Percentiles rank a stretch among this genome's conserved stretches.
Evolutionary conservation across 2,329 filamentous ascomycete genomes (phyloP).

Genomic region (Alternaria metachromatica): DNA sequence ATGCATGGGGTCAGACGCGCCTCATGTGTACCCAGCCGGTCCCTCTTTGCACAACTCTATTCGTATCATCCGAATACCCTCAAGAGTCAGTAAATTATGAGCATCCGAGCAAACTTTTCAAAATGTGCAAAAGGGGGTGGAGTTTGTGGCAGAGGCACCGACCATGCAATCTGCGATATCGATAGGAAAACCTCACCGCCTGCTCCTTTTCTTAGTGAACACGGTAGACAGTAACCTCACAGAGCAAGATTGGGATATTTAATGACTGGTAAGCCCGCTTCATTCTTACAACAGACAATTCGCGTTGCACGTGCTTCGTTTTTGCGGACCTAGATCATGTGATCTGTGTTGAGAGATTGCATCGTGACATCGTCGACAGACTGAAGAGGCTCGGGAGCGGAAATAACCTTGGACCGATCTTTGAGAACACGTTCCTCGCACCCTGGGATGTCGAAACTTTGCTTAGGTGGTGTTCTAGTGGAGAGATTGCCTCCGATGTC

Average conservation of each 20-base stretch:
- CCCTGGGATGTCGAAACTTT: no score
- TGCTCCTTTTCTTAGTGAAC: neutral
- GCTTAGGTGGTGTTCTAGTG: no score
- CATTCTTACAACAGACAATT: neutral
- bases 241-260: neutral
- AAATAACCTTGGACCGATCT: no score
- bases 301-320: neutral
- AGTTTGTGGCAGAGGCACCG: conserved; percentile 11
- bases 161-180: conserved; percentile 14
- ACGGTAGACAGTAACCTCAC: neutral
- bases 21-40: conserved; percentile 14
- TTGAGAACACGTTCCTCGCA: no score
- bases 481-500: no score
- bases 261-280: neutral
- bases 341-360: neutral
- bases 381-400: neutral
- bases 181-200: conserved; percentile 9
- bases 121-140: conserved; percentile 11
- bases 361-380: neutral
- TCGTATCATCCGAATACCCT: neutral
- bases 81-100: conserved; percentile 1
- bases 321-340: neutral
- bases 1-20: conserved; percentile 15
- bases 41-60: conserved; percentile 9
- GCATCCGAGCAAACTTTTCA: neutral